Conservation (phyloP, 2,329 filamentous ascomycete species). For the Colletotrichum tanaceti region DNA sequence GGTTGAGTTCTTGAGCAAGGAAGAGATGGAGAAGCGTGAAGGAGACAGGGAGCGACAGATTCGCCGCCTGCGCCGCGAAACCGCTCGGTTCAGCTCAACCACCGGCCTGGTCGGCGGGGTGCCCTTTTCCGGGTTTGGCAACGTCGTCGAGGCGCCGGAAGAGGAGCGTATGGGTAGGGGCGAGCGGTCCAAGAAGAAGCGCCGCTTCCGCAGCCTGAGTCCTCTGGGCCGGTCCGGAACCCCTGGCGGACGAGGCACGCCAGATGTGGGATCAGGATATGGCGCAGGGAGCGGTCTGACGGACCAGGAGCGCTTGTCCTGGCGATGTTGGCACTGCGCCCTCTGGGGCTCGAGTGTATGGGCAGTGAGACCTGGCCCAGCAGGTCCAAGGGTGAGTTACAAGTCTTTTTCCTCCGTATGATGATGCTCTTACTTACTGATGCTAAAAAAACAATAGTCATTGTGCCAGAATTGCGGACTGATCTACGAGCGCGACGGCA, state of each 20-base stretch:
- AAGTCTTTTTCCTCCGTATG: conserved; percentile 41
- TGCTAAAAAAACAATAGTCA: conserved; percentile 62
- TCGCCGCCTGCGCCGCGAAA: conserved; percentile 86
- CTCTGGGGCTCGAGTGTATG: conserved; percentile 92
- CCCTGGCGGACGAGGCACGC: conserved; percentile 80
- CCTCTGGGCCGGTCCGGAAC: conserved; percentile 77
- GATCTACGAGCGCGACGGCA: conserved; percentile 87
- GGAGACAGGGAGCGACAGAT: conserved; percentile 94
- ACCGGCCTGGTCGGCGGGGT: conserved; percentile 83
- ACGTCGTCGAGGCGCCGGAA: conserved; percentile 61
- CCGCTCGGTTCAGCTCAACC: conserved; percentile 89
- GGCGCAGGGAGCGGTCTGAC: conserved; percentile 76
- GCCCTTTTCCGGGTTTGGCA: conserved; percentile 67
- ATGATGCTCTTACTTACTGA: conserved; percentile 18
- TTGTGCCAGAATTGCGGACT: conserved; percentile 95
- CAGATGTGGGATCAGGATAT: conserved; percentile 76
- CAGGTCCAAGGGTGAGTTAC: conserved; percentile 80
- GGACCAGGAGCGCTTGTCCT: conserved; percentile 82
- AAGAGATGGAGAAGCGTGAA: conserved; percentile 97
- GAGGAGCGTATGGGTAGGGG: conserved; percentile 92
- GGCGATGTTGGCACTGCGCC: conserved; percentile 89
- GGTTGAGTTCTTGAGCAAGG: conserved; percentile 84
- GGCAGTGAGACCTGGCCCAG: conserved; percentile 92
- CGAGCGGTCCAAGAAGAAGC: conserved; percentile 95
- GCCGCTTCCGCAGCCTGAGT: conserved; percentile 88